Evolutionary conservation across 352 stramenopile genomes (phyloP), one percentile per base, ranked within the genome.

Genomic region (Globisporangium recalcitrans): DNA sequence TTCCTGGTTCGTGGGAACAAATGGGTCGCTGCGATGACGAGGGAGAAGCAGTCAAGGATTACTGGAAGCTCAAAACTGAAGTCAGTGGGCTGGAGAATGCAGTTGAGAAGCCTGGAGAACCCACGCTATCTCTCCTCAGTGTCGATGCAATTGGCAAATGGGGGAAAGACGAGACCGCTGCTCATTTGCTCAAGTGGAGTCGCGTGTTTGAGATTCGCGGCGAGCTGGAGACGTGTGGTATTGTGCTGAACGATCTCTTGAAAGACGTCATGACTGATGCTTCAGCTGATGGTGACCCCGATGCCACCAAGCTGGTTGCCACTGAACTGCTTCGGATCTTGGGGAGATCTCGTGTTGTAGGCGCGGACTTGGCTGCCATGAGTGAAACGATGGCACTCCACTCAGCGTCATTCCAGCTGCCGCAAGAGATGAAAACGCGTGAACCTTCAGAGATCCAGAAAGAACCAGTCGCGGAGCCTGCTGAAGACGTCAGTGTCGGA

Each of bases 161-260:
- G 75, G 69, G 73, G 34, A 67, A 72, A 42, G 48, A 52, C 9
- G n/a, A 42, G n/a, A 36, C 67, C 13, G 32, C 60, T 5, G 62
- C 67, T n/a, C 68, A 75, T 68, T 64, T 77, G 64, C 63, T 85
- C 36, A 70, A 69, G 32, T 82, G 70, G 72, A 85, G 76, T 29
- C 71, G 80, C 13, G 74, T 82, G 48, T 82, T 79, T 32, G 51
- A 64, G 26, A 62, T 78, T 29, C 71, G 75, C 7, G 64, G 44
- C 8, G 69, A 82, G 6, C 54, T 81, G 47, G 70, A 73, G 29
- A 60, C 64, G 19, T 72, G 75, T 4, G 73, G 65, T 21, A 51
- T 64, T 36, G 76, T 82, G 38, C 70, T 72, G 10, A 71, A 58
- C 31, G 63, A 80, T 52, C 72, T 79, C 60, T 55, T 74, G 31